A percentile compares a stretch with the other conserved stretches of the same genome.
Conservation (phyloP, 2,329 filamentous ascomycete genomes). For the Apiospora phragmitis region DNA sequence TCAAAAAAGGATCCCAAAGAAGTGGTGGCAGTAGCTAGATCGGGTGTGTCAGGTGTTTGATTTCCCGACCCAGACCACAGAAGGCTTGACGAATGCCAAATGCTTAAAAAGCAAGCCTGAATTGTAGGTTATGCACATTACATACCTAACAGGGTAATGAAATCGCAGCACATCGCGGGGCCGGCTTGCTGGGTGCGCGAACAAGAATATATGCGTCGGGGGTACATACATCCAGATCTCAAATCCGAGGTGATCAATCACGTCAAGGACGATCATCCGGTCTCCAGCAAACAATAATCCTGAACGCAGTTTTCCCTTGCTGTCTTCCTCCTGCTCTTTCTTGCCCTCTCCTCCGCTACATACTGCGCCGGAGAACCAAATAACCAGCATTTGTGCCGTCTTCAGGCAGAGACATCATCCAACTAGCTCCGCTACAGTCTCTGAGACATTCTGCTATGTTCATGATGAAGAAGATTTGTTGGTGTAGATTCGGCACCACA, state of each 20-base stretch:
- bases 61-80: neutral
- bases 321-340: neutral
- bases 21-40: neutral
- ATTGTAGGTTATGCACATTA: too few relatives aligned
- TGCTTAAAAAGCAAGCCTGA: too few relatives aligned
- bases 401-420: conserved; percentile 12
- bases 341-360: neutral
- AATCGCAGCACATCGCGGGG: neutral
- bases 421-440: neutral
- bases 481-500: conserved; percentile 6
- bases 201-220: neutral
- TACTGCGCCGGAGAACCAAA: neutral
- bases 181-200: neutral
- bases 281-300: neutral
- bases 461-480: neutral
- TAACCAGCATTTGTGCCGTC: neutral
- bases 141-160: too few relatives aligned
- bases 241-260: conserved; percentile 1
- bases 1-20: neutral
- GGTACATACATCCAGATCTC: neutral
- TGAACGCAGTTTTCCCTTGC: neutral
- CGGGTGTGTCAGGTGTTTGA: neutral
- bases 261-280: neutral
- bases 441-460: neutral
- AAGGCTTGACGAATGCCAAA: too few relatives aligned